phyloP scores from a whole-genome alignment of 352 stramenopile genomes.

The Elongisporangium anandrum region DNA sequence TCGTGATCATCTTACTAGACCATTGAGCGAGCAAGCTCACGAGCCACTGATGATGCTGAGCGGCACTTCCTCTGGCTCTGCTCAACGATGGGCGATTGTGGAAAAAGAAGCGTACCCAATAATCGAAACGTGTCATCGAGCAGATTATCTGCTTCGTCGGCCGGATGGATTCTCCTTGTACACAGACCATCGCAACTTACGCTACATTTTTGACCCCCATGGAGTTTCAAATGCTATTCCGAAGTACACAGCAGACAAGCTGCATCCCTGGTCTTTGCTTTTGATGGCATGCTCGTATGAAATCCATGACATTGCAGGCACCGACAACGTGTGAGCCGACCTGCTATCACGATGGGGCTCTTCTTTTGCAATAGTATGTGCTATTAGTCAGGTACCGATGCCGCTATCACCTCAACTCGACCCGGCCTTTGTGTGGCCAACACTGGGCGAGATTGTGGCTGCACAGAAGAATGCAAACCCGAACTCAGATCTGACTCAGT shows the following conservation, averaged over 20 bases:
- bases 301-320: constrained; percentile 9
- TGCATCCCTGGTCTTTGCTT: constrained; percentile 13
- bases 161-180: not conserved
- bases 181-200: not conserved
- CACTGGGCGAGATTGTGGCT: too few relatives aligned
- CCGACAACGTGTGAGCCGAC: constrained; percentile 11
- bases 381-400: too few relatives aligned
- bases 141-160: not conserved
- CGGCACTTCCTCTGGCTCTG: not conserved
- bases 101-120: not conserved
- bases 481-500: too few relatives aligned
- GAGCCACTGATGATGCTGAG: not conserved
- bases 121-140: not conserved
- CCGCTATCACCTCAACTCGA: too few relatives aligned
- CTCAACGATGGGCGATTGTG: not conserved
- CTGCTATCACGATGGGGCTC: constrained; percentile 13
- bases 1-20: not conserved
- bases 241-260: constrained; percentile 15
- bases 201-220: not conserved
- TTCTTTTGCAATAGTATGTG: too few relatives aligned
- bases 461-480: too few relatives aligned
- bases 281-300: constrained; percentile 12
- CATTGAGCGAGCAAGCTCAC: not conserved
- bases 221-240: not conserved
- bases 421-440: too few relatives aligned